Percentiles rank a stretch among this genome's conserved stretches.
Conservation (phyloP, 1,284 basidiomycete genomes). For the Cutaneotrichosporon sp. region DNA sequence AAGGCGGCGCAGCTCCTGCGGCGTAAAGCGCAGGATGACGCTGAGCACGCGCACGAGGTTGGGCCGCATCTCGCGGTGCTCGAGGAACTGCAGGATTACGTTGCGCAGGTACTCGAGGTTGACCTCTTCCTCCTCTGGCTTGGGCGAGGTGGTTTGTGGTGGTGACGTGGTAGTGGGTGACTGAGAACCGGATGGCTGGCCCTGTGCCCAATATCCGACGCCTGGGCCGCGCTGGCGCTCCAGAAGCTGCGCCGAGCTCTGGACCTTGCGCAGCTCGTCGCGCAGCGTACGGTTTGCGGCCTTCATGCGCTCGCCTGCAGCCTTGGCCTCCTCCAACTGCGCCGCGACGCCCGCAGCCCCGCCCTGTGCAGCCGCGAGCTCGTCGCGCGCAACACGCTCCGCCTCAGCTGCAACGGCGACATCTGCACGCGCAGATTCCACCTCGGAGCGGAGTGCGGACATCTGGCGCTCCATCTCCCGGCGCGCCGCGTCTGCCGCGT, state of each 20-base stretch:
- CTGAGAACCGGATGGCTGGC: constrained; percentile 8
- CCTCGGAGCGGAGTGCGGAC: constrained; percentile 44
- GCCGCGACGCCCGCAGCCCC: constrained; percentile 45
- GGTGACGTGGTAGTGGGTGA: not conserved
- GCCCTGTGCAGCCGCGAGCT: constrained; percentile 44
- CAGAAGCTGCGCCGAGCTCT: constrained; percentile 81
- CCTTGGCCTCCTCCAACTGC: constrained; percentile 51
- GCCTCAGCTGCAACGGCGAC: constrained; percentile 48
- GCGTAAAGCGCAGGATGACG: constrained; percentile 87
- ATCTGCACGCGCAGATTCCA: constrained; percentile 59
- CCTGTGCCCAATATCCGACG: constrained; percentile 78
- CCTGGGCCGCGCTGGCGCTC: constrained; percentile 86
- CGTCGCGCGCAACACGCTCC: constrained; percentile 53
- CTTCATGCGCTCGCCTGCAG: constrained; percentile 35
- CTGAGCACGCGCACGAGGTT: constrained; percentile 85
- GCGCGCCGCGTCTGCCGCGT: constrained; percentile 61
- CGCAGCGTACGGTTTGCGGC: constrained; percentile 74
- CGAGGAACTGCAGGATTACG: constrained; percentile 87
- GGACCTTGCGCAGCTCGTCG: constrained; percentile 88
- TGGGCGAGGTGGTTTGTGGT: constrained; percentile 8
- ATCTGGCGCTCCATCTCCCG: constrained; percentile 59
- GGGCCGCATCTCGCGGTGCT: constrained; percentile 85
- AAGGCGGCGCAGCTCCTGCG: constrained; percentile 82
- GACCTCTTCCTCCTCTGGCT: constrained; percentile 66
- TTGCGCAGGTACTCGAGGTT: constrained; percentile 95